These are phyloP conservation scores for Trichoderma citrinoviride DNA, from an alignment of 2,329 filamentous ascomycete species.

Conservation along the genomic window DNA sequence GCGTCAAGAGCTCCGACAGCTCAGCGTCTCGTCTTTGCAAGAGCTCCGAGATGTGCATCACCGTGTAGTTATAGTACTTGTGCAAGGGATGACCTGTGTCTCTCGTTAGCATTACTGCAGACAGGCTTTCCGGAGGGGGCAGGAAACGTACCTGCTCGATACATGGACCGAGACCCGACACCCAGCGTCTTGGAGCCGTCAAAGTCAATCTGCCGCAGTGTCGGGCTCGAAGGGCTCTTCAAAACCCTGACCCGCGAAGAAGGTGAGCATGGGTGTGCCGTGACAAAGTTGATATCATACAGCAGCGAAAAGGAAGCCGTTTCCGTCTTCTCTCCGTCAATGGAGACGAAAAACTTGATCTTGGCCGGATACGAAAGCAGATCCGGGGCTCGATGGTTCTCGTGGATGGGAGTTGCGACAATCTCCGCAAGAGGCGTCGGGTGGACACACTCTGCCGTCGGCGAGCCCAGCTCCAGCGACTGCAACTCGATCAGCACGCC, in stretches of 20 bases:
- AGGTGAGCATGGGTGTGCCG: slow-evolving; percentile 62
- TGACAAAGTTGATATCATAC: slow-evolving; percentile 63
- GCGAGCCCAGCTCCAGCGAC: slow-evolving; percentile 48
- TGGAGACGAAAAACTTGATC: slow-evolving; percentile 37
- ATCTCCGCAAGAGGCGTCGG: slow-evolving; percentile 45
- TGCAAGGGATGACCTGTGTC: slow-evolving; percentile 58
- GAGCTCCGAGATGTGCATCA: slow-evolving; percentile 58
- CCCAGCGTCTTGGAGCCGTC: slow-evolving; percentile 44
- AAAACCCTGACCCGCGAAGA: slow-evolving; percentile 57
- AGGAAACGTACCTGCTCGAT: slow-evolving; percentile 45
- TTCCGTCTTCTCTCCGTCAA: slow-evolving; percentile 41
- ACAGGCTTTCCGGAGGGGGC: too few relatives aligned
- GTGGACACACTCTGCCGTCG: slow-evolving; percentile 43
- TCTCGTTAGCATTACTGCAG: slow-evolving; percentile 3
- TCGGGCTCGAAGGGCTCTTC: slow-evolving; percentile 58
- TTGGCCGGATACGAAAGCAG: slow-evolving; percentile 37
- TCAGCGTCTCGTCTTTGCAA: slow-evolving; percentile 46
- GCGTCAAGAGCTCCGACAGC: slow-evolving; percentile 47
- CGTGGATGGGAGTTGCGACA: slow-evolving; percentile 39
- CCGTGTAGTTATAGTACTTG: slow-evolving; percentile 59
- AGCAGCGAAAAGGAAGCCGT: slow-evolving; percentile 47
- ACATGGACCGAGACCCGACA: slow-evolving; percentile 46
- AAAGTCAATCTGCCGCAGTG: slow-evolving; percentile 56
- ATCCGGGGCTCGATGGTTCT: slow-evolving; percentile 36
- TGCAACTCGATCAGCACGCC: slow-evolving; percentile 49